Conservation (phyloP, 129 eudicot species). For the Centaurea solstitialis region DNA sequence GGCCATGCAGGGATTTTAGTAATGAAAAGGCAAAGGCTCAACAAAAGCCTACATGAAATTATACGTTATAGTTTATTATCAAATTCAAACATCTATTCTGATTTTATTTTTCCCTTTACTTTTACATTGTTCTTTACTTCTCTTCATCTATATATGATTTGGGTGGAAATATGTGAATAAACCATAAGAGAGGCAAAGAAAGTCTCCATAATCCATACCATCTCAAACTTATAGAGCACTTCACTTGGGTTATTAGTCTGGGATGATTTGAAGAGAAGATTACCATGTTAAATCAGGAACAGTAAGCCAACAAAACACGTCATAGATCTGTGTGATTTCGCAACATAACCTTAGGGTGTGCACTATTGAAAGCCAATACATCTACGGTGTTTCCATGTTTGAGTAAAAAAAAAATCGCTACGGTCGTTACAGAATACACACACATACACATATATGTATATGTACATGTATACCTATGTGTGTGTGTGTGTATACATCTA, state of each 20-base stretch:
- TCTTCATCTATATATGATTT: not conserved
- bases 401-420: too few species aligned
- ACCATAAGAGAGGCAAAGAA: too few species aligned
- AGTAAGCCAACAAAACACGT: not conserved
- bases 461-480: too few species aligned
- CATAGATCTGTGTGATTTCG: too few species aligned
- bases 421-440: too few species aligned
- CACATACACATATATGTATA: too few species aligned
- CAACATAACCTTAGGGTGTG: too few species aligned
- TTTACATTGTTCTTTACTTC: not conserved
- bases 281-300: not conserved
- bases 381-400: too few species aligned
- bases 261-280: not conserved
- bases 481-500: too few species aligned
- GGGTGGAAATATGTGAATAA: too few species aligned
- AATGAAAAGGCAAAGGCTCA: not conserved
- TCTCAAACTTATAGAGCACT: not conserved
- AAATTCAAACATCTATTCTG: not conserved
- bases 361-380: too few species aligned
- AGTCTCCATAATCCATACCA: too few species aligned
- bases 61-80: not conserved
- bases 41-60: not conserved
- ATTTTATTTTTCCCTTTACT: not conserved
- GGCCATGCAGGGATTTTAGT: not conserved
- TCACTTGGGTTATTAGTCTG: not conserved